These are phyloP conservation scores for Gossypium aridum DNA, from an alignment of 441 rosid genomes.

Conservation along the genomic window DNA sequence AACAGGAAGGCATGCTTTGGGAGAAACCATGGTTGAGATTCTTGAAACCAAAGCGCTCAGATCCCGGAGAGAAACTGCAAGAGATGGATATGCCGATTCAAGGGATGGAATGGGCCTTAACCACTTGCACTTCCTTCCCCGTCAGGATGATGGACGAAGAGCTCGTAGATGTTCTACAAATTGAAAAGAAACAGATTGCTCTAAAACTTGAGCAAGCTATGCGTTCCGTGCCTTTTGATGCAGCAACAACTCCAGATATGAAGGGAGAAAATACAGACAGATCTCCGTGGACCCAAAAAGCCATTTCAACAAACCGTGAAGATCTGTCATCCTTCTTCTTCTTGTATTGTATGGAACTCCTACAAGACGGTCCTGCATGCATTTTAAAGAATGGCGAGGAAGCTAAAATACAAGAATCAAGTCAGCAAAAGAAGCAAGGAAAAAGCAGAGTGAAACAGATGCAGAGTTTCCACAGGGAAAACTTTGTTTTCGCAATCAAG, in stretches of 20 bases:
- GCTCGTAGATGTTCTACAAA: conserved; percentile 23
- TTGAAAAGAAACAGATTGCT: conserved; percentile 25
- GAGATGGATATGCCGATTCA: conserved; percentile 39
- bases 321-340: conserved; percentile 55
- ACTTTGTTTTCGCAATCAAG: conserved; percentile 49
- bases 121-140: conserved; percentile 47
- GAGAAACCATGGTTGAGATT: conserved; percentile 59
- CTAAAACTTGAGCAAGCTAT: conserved; percentile 36
- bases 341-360: conserved; percentile 51
- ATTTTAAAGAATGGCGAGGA: neutral
- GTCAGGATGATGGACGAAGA: conserved; percentile 33
- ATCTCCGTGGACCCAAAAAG: conserved; percentile 17
- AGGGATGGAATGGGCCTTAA: conserved; percentile 62
- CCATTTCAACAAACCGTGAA: conserved; percentile 27
- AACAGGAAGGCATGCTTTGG: conserved; percentile 52
- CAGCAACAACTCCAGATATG: conserved; percentile 36
- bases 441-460: conserved; percentile 11
- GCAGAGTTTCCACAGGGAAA: conserved; percentile 19
- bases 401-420: conserved; percentile 14
- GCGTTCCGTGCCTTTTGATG: conserved; percentile 21
- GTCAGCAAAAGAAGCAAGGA: conserved; percentile 14
- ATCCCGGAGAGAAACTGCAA: conserved; percentile 31
- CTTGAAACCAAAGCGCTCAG: conserved; percentile 21
- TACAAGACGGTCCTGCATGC: conserved; percentile 27
- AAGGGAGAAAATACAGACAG: conserved; percentile 16